Evolutionary conservation across 768 basidiomycete genomes (phyloP).

Genomic region (Lanmaoa rubissima): DNA sequence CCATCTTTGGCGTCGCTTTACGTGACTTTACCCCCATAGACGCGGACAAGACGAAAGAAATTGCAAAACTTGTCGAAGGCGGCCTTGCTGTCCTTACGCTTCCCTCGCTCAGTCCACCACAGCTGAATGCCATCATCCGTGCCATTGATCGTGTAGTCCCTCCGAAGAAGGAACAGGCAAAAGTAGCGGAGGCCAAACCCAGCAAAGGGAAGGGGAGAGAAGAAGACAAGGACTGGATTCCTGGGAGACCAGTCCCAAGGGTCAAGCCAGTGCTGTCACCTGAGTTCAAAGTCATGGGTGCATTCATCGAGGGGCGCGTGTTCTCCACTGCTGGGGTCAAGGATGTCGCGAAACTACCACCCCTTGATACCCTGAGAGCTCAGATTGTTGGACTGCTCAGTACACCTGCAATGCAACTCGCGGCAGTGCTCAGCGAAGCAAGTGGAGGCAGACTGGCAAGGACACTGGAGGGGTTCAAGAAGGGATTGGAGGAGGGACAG

Average conservation of each 20-base stretch:
- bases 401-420: conserved; percentile 69
- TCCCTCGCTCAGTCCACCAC: conserved; percentile 69
- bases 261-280: conserved; percentile 55
- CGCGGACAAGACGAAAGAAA: conserved; percentile 43
- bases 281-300: conserved; percentile 72
- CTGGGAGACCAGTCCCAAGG: conserved; percentile 67
- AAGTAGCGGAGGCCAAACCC: conserved; percentile 48
- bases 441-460: conserved; percentile 66
- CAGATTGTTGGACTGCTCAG: conserved; percentile 86
- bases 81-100: conserved; percentile 64
- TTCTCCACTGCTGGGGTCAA: conserved; percentile 58
- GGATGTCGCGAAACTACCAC: conserved; percentile 71
- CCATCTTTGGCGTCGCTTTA: conserved; percentile 76
- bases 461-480: conserved; percentile 73
- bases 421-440: conserved; percentile 66
- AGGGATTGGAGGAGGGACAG: conserved; percentile 56
- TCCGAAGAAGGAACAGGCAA: conserved; percentile 50
- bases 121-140: conserved; percentile 63
- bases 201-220: conserved; percentile 46
- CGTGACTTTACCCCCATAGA: conserved; percentile 58
- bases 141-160: conserved; percentile 68
- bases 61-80: conserved; percentile 58
- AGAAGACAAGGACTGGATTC: conserved; percentile 60
- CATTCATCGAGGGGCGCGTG: conserved; percentile 73
- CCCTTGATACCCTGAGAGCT: conserved; percentile 70